Conservation (phyloP, 768 basidiomycete genomes). For the Boletus patriciae region DNA sequence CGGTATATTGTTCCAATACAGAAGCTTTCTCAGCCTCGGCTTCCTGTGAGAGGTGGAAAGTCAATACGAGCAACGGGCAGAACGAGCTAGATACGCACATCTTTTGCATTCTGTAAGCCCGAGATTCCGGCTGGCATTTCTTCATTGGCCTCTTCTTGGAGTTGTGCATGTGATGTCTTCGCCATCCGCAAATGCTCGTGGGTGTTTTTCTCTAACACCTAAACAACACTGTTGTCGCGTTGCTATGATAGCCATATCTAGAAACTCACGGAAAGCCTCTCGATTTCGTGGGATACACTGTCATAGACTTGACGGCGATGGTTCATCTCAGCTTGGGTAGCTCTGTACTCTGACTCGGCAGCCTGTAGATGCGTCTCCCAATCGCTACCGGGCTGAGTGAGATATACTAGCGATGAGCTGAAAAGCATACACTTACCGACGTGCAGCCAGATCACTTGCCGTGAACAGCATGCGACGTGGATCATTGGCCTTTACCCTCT, state of each 20-base stretch:
- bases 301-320: conserved; percentile 34
- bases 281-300: conserved; percentile 29
- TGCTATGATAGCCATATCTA: not conserved
- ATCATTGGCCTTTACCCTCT: conserved; percentile 33
- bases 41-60: conserved; percentile 42
- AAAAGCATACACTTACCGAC: conserved; percentile 39
- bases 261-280: conserved; percentile 37
- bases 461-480: conserved; percentile 51
- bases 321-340: conserved; percentile 27
- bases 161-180: conserved; percentile 37
- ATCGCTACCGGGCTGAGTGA: conserved; percentile 38
- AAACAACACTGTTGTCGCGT: not conserved
- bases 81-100: conserved; percentile 38
- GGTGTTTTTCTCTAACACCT: conserved; percentile 24
- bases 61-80: not conserved
- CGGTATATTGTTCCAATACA: conserved; percentile 49
- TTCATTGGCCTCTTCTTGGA: conserved; percentile 65
- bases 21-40: conserved; percentile 51
- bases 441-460: conserved; percentile 49
- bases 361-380: conserved; percentile 41
- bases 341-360: conserved; percentile 40
- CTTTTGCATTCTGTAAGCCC: conserved; percentile 53
- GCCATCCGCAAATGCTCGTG: conserved; percentile 31
- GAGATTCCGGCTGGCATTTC: conserved; percentile 66
- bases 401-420: not conserved